phyloP scores from a whole-genome alignment of 1,139 yeast genomes.

The Petasospora rhodanensis region DNA sequence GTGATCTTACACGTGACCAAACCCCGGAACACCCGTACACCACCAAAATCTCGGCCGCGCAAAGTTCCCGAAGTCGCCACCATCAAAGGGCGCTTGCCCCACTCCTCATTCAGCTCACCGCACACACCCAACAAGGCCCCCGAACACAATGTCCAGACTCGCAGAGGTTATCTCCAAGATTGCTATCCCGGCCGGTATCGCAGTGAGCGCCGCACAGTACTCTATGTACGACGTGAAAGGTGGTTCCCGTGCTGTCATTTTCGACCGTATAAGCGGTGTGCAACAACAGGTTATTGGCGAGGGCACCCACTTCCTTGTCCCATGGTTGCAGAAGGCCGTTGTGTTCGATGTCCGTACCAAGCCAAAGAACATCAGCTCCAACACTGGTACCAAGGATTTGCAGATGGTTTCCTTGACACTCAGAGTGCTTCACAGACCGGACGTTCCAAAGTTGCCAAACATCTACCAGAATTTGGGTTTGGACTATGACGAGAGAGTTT shows the following conservation, averaged over 20 bases:
- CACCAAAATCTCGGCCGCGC: too few species aligned
- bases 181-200: conserved; percentile 69
- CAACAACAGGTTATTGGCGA: conserved; percentile 85
- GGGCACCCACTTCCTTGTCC: conserved; percentile 92
- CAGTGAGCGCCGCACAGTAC: conserved; percentile 61
- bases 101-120: conserved; percentile 1
- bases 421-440: conserved; percentile 93
- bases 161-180: conserved; percentile 33
- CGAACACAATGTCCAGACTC: conserved; percentile 28
- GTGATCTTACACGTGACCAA: too few species aligned
- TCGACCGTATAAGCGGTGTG: conserved; percentile 89
- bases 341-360: conserved; percentile 87
- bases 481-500: conserved; percentile 95
- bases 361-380: conserved; percentile 90
- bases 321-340: conserved; percentile 94
- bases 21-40: too few species aligned
- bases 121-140: neutral
- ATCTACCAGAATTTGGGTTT: conserved; percentile 89
- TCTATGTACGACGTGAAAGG: conserved; percentile 93
- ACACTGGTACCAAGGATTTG: conserved; percentile 95
- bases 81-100: neutral
- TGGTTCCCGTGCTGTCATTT: conserved; percentile 92
- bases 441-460: conserved; percentile 70
- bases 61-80: neutral
- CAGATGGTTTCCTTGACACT: conserved; percentile 93